Percentiles rank a stretch among this genome's conserved stretches.
Evolutionary conservation across 1,139 yeast genomes (phyloP).

Genomic region (Meyerozyma carpophila): DNA sequence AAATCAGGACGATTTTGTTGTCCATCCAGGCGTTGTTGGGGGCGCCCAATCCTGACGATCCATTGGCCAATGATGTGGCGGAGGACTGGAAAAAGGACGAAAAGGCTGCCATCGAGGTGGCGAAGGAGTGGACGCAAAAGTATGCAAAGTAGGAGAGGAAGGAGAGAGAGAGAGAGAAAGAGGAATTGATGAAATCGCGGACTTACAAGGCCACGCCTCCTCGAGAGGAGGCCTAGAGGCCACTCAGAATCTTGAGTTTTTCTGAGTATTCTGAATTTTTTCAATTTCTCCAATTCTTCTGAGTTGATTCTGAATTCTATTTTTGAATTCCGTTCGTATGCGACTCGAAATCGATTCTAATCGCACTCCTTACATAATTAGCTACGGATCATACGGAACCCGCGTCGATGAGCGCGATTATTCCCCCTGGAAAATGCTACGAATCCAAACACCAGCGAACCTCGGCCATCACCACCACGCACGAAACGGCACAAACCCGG

Average conservation of each 20-base stretch:
- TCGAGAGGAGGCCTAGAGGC: no score
- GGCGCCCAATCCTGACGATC: conserved; percentile 98
- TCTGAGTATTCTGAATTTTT: no score
- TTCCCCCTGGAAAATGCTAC: neutral
- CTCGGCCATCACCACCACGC: neutral
- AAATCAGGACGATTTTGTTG: conserved; percentile 86
- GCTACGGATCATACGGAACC: neutral
- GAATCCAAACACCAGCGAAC: neutral
- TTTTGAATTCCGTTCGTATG: no score
- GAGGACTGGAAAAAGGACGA: conserved; percentile 93
- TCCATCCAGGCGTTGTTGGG: conserved; percentile 92
- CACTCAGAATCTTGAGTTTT: no score
- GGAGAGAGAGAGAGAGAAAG: neutral
- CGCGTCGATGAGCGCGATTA: neutral
- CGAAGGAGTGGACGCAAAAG: conserved; percentile 78
- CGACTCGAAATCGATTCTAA: no score
- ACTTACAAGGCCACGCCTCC: no score
- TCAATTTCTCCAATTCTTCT: no score
- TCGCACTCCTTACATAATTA: neutral
- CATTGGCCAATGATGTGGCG: conserved; percentile 96
- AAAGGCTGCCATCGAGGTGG: conserved; percentile 71
- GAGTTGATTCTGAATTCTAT: no score
- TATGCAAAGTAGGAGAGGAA: conserved; percentile 39
- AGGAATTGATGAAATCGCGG: neutral
- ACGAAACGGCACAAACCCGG: neutral